Base-by-base conservation (phyloP, 2,329 filamentous ascomycete species). In the Botryotinia narcissicola region DNA sequence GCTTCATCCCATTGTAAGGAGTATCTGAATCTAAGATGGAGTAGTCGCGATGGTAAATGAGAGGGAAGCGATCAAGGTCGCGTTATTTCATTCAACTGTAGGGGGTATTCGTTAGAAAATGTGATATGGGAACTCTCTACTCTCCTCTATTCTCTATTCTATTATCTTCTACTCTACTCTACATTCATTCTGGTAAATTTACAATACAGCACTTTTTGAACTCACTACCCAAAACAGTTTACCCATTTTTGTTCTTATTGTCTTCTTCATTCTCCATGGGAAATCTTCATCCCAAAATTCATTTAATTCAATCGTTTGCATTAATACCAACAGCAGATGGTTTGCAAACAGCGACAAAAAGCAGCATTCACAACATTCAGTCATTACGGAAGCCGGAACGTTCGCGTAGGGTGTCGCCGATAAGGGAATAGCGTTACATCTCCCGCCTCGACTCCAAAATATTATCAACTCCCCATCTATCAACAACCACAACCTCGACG, bases 51-150 rank as follows among this genome's bases (percentile, higher is more conserved):
- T 44, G 48, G 40, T 32, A 14, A 66, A 48, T 42, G 51, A n/a
- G 40, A 69, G 63, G 51, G 61, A 73, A 60, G 63, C 20, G 54
- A 48, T 35, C 35, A 54, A 66, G 76, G 75, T 78, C 78, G 78
- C 76, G 77, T 76, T 76, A 60, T 60, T 22, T 10, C 59, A 48
- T 59, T 32, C 20, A 42, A 29, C 7, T 18, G 48, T 54, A 54
- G 25, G 48, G 48, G 48, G 22, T 42, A 18, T 37, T 64, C 29
- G 29, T 46, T 12, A 18, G 32, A 22, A 48, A 22, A 25, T 32
- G 35, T 32, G 12, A 32, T 51, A 32, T 62, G 61, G 37, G 54
- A 44, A 61, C 48, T 54, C 25, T n/a, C 25, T 54, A 9, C n/a
- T 35, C 57, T 60, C 20, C 18, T 60, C 57, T 60, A 10, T 37